Evolutionary conservation across 306 rosid species (phyloP).

Genomic region (Malus fusca): DNA sequence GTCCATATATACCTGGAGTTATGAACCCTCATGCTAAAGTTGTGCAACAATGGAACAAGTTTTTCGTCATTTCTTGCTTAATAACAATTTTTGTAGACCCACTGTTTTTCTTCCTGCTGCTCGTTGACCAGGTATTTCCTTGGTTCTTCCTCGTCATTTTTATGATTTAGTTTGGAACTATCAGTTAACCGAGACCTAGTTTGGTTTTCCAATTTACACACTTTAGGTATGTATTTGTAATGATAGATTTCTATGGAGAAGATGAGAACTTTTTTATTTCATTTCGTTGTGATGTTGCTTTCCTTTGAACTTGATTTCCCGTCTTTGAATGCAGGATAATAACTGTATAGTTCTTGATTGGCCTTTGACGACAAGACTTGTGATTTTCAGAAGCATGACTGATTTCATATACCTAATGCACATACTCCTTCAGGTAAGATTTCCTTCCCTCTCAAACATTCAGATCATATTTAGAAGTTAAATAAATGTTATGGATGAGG

Average conservation of each 20-base stretch:
- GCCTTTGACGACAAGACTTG: conserved; percentile 39
- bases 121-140: conserved; percentile 35
- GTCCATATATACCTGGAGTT: conserved; percentile 55
- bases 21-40: conserved; percentile 74
- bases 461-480: not conserved
- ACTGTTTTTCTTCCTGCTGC: conserved; percentile 60
- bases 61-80: conserved; percentile 63
- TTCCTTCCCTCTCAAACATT: not conserved
- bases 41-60: conserved; percentile 68
- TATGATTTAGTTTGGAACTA: not conserved
- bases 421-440: conserved; percentile 75
- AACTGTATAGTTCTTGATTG: conserved; percentile 47
- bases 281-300: not conserved
- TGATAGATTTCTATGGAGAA: not conserved
- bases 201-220: not conserved
- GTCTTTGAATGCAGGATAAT: conserved; percentile 24
- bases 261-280: not conserved
- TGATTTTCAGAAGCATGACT: conserved; percentile 59
- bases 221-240: not conserved
- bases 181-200: not conserved
- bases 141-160: conserved; percentile 8
- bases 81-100: conserved; percentile 75
- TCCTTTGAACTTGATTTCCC: not conserved
- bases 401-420: conserved; percentile 61
- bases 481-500: not conserved